Percentiles rank a stretch among this genome's conserved stretches.
phyloP scores from a whole-genome alignment of 768 basidiomycete genomes.

The Kwoniella shandongensis region DNA sequence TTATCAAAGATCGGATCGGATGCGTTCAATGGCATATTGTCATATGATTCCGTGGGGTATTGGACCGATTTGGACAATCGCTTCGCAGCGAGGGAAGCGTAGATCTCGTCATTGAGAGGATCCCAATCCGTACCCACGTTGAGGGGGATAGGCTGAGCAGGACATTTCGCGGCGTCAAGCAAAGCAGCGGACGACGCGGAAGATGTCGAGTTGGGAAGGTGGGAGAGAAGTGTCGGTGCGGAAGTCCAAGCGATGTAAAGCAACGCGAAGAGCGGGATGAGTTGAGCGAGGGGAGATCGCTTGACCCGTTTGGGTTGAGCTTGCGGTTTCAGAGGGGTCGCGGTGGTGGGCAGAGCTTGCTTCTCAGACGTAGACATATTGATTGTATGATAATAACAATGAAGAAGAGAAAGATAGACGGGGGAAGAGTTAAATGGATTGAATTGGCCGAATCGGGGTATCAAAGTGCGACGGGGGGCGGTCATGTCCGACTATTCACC shows the following conservation, averaged over 20 bases:
- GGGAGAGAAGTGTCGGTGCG: not conserved
- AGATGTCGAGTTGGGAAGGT: not conserved
- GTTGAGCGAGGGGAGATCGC: not conserved
- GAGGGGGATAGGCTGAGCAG: conserved; percentile 32
- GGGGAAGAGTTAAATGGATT: no score
- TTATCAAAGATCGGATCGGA: conserved; percentile 41
- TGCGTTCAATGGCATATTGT: conserved; percentile 31
- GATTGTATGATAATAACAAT: not conserved
- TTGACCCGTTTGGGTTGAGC: not conserved
- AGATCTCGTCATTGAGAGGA: conserved; percentile 27
- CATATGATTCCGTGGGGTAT: conserved; percentile 48
- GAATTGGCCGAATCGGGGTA: no score
- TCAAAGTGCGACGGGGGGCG: no score
- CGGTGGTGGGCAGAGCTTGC: not conserved
- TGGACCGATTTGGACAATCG: conserved; percentile 41
- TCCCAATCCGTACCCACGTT: conserved; percentile 41
- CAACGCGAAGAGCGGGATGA: conserved; percentile 1
- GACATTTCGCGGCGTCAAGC: conserved; percentile 35
- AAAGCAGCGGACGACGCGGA: not conserved
- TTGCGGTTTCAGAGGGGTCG: not conserved
- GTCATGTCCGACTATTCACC: no score
- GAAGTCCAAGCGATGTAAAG: conserved; percentile 4
- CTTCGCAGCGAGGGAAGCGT: conserved; percentile 35
- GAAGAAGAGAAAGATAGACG: not conserved
- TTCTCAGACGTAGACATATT: conserved; percentile 9